Evolutionary conservation across 202 grass and related monocot species (phyloP), one percentile per base, ranked within the genome.

Genomic region (Dendrocalamus latiflorus): DNA sequence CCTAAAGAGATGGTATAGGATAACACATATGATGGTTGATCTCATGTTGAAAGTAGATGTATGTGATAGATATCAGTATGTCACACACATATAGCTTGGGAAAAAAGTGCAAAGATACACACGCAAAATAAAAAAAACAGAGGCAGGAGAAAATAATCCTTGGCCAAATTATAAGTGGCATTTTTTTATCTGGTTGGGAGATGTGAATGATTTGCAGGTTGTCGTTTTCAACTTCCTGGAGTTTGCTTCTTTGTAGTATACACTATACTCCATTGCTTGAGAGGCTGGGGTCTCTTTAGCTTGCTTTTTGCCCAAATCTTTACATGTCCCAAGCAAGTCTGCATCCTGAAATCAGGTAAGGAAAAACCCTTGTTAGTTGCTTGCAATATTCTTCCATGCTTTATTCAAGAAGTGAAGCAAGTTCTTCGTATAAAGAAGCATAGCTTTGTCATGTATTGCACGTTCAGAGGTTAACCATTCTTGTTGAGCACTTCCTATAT

Each of bases 391-490:
- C 80, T 43, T 42, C 51, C 42, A 22, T 79, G 58, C 72, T 86
- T 77, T 70, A 51, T 48, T 74, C 48, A 83, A 61, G 4, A 83
- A 83, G 68, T 20, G 68, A 83, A 61, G 84, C 36, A 38, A 75
- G 81, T 53, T 87, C 62, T 64, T 81, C 45, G 34, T 90, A 87
- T 84, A 87, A 90, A 80, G 80, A 87, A 80, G 44, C 75, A 87
- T 43, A 42, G 41, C 51, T 24, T 70, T 84, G 38, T 54, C 76
- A 77, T 86, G 30, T 69, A 26, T 58, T 88, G 16, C 56, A 57
- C 33, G n/a, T 82, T 80, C 36, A 69, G 47, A 59, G 60, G 55
- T 83, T 85, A 73, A 39, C 44, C 84, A 70, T 74, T 90, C 78
- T 80, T 84, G 77, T 65, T 41, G 70, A 54, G 71, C 81, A 80